A percentile compares a stretch with the other conserved stretches of the same genome.
Conservation (phyloP, 2,329 filamentous ascomycete genomes). For the Penicillium aurantiogriseum region DNA sequence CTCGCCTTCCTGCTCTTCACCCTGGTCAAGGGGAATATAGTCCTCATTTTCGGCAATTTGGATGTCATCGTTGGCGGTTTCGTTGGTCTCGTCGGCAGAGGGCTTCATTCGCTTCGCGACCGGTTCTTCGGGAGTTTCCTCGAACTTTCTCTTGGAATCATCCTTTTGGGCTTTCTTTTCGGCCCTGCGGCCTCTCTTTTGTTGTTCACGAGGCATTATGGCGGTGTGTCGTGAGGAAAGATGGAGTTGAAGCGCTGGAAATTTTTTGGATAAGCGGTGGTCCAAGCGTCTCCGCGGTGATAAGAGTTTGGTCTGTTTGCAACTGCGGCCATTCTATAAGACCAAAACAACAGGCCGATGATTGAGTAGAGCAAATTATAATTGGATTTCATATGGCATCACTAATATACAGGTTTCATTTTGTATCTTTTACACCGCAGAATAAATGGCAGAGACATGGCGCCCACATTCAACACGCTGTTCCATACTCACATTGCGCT, state of each 20-base stretch:
- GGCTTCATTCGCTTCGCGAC: conserved; percentile 43
- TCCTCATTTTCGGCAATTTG: conserved; percentile 27
- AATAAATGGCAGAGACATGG: conserved; percentile 80
- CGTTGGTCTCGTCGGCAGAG: conserved; percentile 20
- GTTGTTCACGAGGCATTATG: conserved; percentile 48
- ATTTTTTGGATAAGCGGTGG: conserved; percentile 40
- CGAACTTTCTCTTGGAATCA: conserved; percentile 38
- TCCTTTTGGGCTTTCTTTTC: conserved; percentile 42
- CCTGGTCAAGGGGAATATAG: conserved; percentile 40
- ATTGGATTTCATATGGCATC: conserved; percentile 15
- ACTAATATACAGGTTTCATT: conserved; percentile 17
- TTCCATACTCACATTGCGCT: conserved; percentile 72
- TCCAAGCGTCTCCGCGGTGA: conserved; percentile 31
- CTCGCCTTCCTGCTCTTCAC: conserved; percentile 21
- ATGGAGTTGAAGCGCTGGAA: conserved; percentile 17
- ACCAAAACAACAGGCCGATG: neutral
- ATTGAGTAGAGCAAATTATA: neutral
- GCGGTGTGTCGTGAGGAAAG: conserved; percentile 7
- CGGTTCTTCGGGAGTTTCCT: conserved; percentile 34
- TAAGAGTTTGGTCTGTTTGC: conserved; percentile 35
- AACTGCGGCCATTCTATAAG: conserved; percentile 8
- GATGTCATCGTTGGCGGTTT: conserved; percentile 17
- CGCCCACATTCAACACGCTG: conserved; percentile 86
- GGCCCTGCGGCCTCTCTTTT: conserved; percentile 48
- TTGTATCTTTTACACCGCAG: conserved; percentile 48